Conservation (phyloP, 495 filamentous ascomycete genomes). For the Talaromyces thailandensis region DNA sequence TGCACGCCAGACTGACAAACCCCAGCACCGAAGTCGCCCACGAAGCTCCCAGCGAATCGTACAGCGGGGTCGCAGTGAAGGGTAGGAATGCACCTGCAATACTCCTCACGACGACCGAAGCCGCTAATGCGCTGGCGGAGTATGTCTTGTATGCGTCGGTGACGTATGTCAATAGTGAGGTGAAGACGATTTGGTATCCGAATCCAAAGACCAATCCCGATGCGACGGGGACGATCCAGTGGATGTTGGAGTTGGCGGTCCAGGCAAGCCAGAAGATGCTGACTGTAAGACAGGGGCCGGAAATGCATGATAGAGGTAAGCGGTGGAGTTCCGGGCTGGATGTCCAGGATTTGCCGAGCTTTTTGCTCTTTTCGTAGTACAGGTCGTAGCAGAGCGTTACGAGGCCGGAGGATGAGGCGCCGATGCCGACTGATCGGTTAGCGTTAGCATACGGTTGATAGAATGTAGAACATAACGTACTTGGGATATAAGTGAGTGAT, state of each 20-base stretch:
- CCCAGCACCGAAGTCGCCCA: constrained; percentile 40
- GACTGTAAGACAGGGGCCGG: constrained; percentile 52
- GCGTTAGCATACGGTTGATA: background rate
- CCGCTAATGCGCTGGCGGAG: constrained; percentile 60
- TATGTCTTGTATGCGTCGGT: constrained; percentile 70
- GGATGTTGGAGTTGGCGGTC: constrained; percentile 45
- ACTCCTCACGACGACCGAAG: constrained; percentile 48
- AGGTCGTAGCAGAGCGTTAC: constrained; percentile 46
- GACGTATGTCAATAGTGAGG: constrained; percentile 64
- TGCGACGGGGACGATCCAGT: constrained; percentile 56
- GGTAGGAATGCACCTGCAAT: constrained; percentile 51
- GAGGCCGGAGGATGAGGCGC: constrained; percentile 22
- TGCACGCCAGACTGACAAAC: constrained; percentile 31
- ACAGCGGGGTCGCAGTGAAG: constrained; percentile 33
- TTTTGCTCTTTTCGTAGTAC: constrained; percentile 35
- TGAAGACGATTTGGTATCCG: constrained; percentile 59
- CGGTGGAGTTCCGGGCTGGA: constrained; percentile 50
- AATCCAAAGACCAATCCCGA: constrained; percentile 60
- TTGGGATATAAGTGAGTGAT: constrained; percentile 34
- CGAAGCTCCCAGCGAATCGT: constrained; percentile 26
- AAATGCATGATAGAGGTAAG: constrained; percentile 57
- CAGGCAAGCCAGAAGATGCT: constrained; percentile 68
- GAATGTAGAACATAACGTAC: constrained; percentile 13
- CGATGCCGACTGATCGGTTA: constrained; percentile 7
- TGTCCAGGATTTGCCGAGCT: constrained; percentile 27